Percentiles rank a stretch among this genome's conserved stretches.
These are phyloP conservation scores for Triticum turgidum DNA, from an alignment of 176 grass and related monocot genomes.

Conservation along the genomic window DNA sequence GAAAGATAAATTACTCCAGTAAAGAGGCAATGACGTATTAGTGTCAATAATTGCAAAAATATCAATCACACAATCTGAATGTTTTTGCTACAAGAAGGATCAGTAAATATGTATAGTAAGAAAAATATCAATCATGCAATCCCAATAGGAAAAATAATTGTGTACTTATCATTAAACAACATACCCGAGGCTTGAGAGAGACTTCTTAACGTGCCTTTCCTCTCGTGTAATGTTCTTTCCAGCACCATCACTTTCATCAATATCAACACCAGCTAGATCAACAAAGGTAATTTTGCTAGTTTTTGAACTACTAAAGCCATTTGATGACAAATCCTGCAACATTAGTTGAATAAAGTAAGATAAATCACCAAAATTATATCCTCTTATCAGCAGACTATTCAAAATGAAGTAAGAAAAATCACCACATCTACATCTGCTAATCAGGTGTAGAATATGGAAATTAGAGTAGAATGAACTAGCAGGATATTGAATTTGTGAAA, in stretches of 20 bases:
- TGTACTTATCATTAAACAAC: not conserved
- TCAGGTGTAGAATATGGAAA: not conserved
- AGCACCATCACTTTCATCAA: slow-evolving; percentile 52
- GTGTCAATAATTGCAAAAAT: not conserved
- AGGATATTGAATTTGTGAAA: not conserved
- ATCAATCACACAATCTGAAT: not conserved
- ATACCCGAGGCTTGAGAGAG: slow-evolving; percentile 93
- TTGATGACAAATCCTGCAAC: slow-evolving; percentile 65
- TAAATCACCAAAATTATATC: not conserved
- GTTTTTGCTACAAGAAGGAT: not conserved
- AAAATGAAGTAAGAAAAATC: too few species aligned
- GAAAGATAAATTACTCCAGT: not conserved
- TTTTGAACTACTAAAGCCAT: slow-evolving; percentile 79
- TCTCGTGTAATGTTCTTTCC: slow-evolving; percentile 65
- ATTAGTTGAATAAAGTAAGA: slow-evolving; percentile 32
- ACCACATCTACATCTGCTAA: not conserved
- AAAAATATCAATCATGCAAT: not conserved
- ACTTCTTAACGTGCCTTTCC: slow-evolving; percentile 80
- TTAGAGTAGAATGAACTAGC: not conserved
- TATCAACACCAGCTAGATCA: slow-evolving; percentile 87
- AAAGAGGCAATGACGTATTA: not conserved
- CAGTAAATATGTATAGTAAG: not conserved
- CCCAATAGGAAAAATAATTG: not conserved
- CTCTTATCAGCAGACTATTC: too few species aligned
- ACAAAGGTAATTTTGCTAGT: slow-evolving; percentile 86